Conservation (phyloP, 225 moss, liverwort and hornwort genomes). For the Pseudoscleropodium purum region DNA sequence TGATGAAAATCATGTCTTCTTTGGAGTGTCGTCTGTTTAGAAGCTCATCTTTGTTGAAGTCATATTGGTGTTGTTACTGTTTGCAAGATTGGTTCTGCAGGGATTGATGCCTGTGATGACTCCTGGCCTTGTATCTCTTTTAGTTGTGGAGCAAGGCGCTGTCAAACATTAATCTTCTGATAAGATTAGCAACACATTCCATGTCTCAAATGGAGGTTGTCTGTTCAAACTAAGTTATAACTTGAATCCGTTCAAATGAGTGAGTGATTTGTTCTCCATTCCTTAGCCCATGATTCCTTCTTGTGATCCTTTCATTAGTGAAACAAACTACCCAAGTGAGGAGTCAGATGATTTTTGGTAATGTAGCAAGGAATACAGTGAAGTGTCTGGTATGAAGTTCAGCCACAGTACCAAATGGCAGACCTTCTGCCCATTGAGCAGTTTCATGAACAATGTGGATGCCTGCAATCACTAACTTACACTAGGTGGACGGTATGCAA, state of each 20-base stretch:
- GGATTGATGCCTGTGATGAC: neutral
- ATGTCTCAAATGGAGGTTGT: neutral
- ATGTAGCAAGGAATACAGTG: neutral
- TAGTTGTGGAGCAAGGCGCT: neutral
- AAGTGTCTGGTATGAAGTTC: neutral
- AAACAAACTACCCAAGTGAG: neutral
- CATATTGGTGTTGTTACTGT: neutral
- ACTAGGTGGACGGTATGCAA: neutral
- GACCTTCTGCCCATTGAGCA: neutral
- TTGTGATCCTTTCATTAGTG: neutral
- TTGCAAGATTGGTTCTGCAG: neutral
- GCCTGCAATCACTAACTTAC: neutral
- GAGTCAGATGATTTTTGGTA: neutral
- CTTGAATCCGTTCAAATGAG: neutral
- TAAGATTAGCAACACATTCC: neutral
- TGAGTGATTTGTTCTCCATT: neutral
- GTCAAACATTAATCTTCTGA: neutral
- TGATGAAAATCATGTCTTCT: neutral
- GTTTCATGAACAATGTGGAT: neutral
- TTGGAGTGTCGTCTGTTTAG: neutral
- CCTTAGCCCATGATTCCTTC: neutral
- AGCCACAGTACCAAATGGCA: neutral
- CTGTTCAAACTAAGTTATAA: no score
- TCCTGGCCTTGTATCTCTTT: neutral
- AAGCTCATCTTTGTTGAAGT: neutral